Base-by-base conservation (phyloP, 441 rosid genomes). In the Pelargonium citronellum region DNA sequence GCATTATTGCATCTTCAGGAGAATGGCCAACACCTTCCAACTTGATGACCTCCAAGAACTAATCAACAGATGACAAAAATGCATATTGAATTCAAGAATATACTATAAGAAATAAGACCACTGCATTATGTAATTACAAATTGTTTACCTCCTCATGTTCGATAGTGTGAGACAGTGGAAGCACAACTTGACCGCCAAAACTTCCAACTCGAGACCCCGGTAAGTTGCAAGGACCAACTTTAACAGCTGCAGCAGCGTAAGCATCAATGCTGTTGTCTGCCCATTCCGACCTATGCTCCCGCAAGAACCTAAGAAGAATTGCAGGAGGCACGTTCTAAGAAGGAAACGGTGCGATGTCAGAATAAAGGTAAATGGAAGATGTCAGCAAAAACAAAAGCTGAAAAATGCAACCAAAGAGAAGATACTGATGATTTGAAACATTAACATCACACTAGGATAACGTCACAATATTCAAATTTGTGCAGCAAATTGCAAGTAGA, bases 271-370 rank as follows among this genome's bases (percentile, higher is more conserved):
- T 92, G 81, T 87, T 91, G 80, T 92, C 99, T 75, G 98, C 99
- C 99, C 99, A 95, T 70, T 95, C 98, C 0, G 98, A 89, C 2
- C 97, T 96, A 67, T 95, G 99, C 82, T 95, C 99, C 78, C 98
- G 84, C 39, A 95, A 79, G 77, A 95, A 95, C 60, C 97, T 93
- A 13, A 95, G 91, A 69, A 95, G 79, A 62, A 91, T 91, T 30
- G 96, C 97, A 68, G 99, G 98, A 60, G 90, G 95, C 44, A 95
- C 98, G 80, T 89, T 91, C 99, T 95, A 67, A 71, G 12, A 51
- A 51, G 15, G 58, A n/a, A 51, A 51, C 0, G 58, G 58, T n/a
- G 19, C 4, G 43, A 39, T 39, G 43, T 39, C 34, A 82, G 39
- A 34, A 34, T 34, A 1, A 34, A 34, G 0, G 39, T 34, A 4